A percentile compares a stretch with the other conserved stretches of the same genome.
Conservation (phyloP, 345 rosid species). For the Fremontodendron californicum region DNA sequence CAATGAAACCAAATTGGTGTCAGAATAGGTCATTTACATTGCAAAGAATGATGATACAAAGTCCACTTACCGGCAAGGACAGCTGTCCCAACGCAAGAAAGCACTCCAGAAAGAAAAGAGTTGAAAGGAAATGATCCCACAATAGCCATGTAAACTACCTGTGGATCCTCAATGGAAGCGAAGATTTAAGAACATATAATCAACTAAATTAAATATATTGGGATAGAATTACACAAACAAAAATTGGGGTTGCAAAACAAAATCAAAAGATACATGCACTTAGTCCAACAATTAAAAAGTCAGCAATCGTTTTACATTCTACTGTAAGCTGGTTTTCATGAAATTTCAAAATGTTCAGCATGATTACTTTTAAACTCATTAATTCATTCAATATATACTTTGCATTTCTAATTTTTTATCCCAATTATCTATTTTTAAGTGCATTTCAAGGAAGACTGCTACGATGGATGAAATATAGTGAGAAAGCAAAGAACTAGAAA, state of each 20-base stretch:
- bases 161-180: slow-evolving; percentile 16
- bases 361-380: not conserved
- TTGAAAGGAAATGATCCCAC: slow-evolving; percentile 99
- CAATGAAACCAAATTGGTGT: slow-evolving; percentile 13
- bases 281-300: not conserved
- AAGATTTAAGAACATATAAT: not conserved
- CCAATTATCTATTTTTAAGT: not conserved
- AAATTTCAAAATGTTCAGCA: not conserved
- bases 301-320: not conserved
- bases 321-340: not conserved
- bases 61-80: slow-evolving; percentile 86
- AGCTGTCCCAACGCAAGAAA: slow-evolving; percentile 93
- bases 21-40: not conserved
- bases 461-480: not conserved
- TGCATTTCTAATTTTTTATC: too few species aligned
- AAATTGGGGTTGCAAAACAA: not conserved
- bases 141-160: slow-evolving; percentile 92
- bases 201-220: not conserved
- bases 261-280: not conserved
- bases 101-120: slow-evolving; percentile 98
- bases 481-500: not conserved
- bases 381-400: not conserved
- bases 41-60: not conserved
- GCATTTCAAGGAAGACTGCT: not conserved
- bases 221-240: not conserved